Evolutionary conservation across 2,329 filamentous ascomycete species (phyloP), one percentile per base, ranked within the genome.

Genomic region (Diaporthe vaccinii): DNA sequence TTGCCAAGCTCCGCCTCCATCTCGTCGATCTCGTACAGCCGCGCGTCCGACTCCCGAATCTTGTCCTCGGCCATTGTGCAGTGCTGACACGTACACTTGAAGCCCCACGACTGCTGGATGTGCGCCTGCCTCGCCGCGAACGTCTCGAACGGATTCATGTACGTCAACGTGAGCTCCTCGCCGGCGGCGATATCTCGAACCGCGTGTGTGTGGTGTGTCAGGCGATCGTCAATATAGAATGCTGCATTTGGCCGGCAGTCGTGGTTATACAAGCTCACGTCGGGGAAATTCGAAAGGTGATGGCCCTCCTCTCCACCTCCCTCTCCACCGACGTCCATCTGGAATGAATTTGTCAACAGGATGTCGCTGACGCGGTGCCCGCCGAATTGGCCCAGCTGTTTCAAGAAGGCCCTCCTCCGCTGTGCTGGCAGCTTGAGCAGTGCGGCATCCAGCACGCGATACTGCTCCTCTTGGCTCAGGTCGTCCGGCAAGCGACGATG

Each of bases 121-220:
- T 80, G 78, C 0, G 76, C 55, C 72, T 82, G 81, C 15, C 84
- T 79, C 1, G 59, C 57, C 1, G 74, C 57, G 9, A 75, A 78
- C 3, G 72, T 73, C 20, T 82, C 80, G 1, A 84, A 75, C 0
- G 84, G 83, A 9, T 79, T 80, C 14, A 81, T 84, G 44, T 84
- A 85, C 22, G 82, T 78, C 14, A 84, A 83, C 0, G 80, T 82
- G 8, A 85, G 82, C 72, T 85, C 84, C 61, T 84, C 83, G 15
- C 79, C 82, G n/a, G 74, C 22, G 9, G 68, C 75, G 44, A 85
- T 80, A 2, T 79, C 77, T 5, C 83, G 78, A 0, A 80, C 82
- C 0, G 80, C 81, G 28, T 80, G 79, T 1, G 84, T 82, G 12
- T 80, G 80, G 65, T 84, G 84, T 12, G 82, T 81, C 3, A 85